Evolutionary conservation across 805 yeast species (phyloP).

Genomic region (Candida railenensis): DNA sequence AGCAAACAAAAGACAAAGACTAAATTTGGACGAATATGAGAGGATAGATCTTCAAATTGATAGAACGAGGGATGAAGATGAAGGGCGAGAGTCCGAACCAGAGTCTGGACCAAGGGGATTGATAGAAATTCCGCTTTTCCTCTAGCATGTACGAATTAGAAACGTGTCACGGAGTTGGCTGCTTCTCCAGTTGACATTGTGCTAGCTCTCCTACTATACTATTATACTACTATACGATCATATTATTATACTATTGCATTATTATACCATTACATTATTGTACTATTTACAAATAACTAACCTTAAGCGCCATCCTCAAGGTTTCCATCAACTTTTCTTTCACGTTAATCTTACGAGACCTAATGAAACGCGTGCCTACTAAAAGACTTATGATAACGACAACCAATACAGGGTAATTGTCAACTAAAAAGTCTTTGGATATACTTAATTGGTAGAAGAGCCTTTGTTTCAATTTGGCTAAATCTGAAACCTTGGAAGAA

Average conservation of each 20-base stretch:
- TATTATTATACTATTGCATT: too few species aligned
- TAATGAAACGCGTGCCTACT: slow-evolving; percentile 19
- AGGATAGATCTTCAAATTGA: slow-evolving; percentile 7
- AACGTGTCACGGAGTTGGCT: too few species aligned
- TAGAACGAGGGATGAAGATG: neutral
- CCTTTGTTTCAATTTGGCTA: slow-evolving; percentile 12
- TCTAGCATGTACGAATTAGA: neutral
- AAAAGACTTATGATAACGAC: slow-evolving; percentile 20
- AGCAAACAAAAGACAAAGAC: neutral
- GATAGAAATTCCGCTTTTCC: neutral
- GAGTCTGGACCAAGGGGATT: neutral
- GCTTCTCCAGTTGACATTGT: too few species aligned
- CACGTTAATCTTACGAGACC: slow-evolving; percentile 24
- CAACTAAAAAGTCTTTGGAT: slow-evolving; percentile 20
- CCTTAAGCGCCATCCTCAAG: slow-evolving; percentile 43
- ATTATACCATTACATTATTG: neutral
- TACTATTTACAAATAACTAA: slow-evolving; percentile 32
- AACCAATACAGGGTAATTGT: slow-evolving; percentile 29
- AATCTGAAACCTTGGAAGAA: neutral
- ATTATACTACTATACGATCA: too few species aligned
- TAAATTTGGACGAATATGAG: slow-evolving; percentile 7
- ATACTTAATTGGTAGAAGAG: slow-evolving; percentile 17
- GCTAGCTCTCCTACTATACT: too few species aligned
- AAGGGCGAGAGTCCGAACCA: neutral
- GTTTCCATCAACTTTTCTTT: slow-evolving; percentile 34